Conservation (phyloP, 495 filamentous ascomycete genomes). For the Penicillium malachiteum region DNA sequence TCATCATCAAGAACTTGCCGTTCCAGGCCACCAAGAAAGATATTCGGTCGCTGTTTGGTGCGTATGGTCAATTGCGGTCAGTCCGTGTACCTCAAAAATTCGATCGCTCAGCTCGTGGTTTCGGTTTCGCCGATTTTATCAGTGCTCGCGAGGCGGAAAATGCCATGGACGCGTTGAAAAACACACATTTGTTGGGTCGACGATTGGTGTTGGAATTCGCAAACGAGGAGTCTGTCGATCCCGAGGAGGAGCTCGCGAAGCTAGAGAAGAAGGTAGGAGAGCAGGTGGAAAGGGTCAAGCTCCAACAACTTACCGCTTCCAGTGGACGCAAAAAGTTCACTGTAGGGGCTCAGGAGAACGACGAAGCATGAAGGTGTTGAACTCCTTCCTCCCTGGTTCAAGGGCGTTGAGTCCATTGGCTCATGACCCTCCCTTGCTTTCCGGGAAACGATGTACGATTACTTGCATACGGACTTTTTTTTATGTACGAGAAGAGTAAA, state of each 20-base stretch:
- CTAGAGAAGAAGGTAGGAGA: constrained; percentile 93
- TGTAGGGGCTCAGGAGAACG: constrained; percentile 70
- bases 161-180: constrained; percentile 83
- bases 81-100: constrained; percentile 95
- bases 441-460: constrained; percentile 31
- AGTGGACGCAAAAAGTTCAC: constrained; percentile 83
- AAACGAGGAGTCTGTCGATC: constrained; percentile 77
- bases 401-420: constrained; percentile 28
- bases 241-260: constrained; percentile 91
- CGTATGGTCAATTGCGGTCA: constrained; percentile 88
- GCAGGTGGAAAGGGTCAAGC: constrained; percentile 81
- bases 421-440: constrained; percentile 39
- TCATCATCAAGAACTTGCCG: constrained; percentile 97
- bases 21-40: constrained; percentile 96
- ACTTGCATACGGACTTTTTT: constrained; percentile 22
- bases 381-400: constrained; percentile 36
- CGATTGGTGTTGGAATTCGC: constrained; percentile 89
- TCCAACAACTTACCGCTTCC: constrained; percentile 76
- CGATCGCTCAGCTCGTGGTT: constrained; percentile 80
- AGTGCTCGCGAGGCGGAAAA: constrained; percentile 90
- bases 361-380: constrained; percentile 50
- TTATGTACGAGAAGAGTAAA: constrained; percentile 17
- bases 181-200: constrained; percentile 90
- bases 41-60: constrained; percentile 74
- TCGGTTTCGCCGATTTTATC: constrained; percentile 95